Evolutionary conservation across 2,329 filamentous ascomycete species (phyloP), one percentile per base, ranked within the genome.

Genomic region (Xylariaceae sp.): DNA sequence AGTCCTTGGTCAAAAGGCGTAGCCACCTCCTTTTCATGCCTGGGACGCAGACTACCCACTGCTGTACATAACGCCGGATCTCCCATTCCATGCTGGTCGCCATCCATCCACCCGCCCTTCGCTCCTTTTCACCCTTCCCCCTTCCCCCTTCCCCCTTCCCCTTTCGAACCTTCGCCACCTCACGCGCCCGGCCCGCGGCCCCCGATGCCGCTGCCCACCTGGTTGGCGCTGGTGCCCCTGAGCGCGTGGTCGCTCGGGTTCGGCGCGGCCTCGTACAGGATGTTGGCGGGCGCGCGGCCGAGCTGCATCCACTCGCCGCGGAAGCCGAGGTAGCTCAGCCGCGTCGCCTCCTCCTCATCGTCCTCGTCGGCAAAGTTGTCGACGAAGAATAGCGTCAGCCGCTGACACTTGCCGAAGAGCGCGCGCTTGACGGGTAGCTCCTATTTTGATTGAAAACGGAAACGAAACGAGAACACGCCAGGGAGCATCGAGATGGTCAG

Each of bases 291-390:
- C 55, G 90, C 86, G 35, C 82, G 72, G 29, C 82, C 92, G 52
- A 94, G 61, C 56, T 80, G 78, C 75, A 92, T 92, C 71, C 87
- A 96, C 61, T 94, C 86, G 16, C 92, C 92, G 62, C 86, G 89
- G 67, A 98, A 96, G 1, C 85, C 92, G 36, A 96, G 44, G 61
- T 95, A 98, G 41, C 70, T 79, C 2, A 96, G 58, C 31, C 78
- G 72, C 28, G 85, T 90, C 35, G 82, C 77, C 35, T 93, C 85
- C 53, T 89, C 85, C 11, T 87, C 83, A 0, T 78, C 86, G 9
- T 55, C 52, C 0, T 31, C 39, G 3, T 17, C 29, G 30, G 78
- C 74, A 60, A 90, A 94, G 55, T 96, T 98, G 57, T 95, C 86
- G 50, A 85, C 81, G 49, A 96, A 83, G 65, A 96, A 96, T 31